Base-by-base conservation (phyloP, 306 rosid genomes). In the Cicer bijugum region DNA sequence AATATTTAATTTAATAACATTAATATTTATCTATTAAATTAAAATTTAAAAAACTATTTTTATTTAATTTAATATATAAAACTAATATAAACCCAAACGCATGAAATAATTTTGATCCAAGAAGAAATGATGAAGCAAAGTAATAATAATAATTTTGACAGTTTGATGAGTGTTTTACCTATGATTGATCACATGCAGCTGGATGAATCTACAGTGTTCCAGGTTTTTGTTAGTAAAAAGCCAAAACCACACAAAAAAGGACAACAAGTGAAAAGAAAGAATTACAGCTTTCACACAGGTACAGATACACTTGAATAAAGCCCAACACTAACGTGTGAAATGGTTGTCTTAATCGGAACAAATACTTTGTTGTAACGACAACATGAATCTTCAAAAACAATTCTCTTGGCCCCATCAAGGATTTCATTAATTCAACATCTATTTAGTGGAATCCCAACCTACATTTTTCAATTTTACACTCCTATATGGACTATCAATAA, bases 321-420 rank as follows among this genome's bases (percentile, higher is more conserved):
- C 19, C 60, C 11, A 67, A 77, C 12, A 64, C 47, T 39, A 78
- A 38, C 61, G 50, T 57, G 71, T 50, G 45, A 87, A 85, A 77
- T 87, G 86, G 82, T 4, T 82, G 91, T 85, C 87, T 73, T 73
- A 65, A 81, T 92, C 87, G 48, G 59, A 78, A 45, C 72, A 71
- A 76, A 78, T 84, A 91, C 89, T 40, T 16, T 48, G 44, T 15
- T 81, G 78, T 71, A 69, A 88, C 35, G 92, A 87, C 92, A 88
- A 77, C 84, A 82, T 88, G 87, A 92, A 92, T 92, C 93, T 92
- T 76, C 71, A 84, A 82, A 81, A 81, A 87, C 71, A 87, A 71
- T 84, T 74, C 86, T 72, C 80, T 72, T 67, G 87, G 62, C 85
- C 93, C 93, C 90, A 84, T 86, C 58, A 73, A 17, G 77, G 87